phyloP scores from a whole-genome alignment of 2,329 filamentous ascomycete genomes.

The Aphanoascus verrucosus region DNA sequence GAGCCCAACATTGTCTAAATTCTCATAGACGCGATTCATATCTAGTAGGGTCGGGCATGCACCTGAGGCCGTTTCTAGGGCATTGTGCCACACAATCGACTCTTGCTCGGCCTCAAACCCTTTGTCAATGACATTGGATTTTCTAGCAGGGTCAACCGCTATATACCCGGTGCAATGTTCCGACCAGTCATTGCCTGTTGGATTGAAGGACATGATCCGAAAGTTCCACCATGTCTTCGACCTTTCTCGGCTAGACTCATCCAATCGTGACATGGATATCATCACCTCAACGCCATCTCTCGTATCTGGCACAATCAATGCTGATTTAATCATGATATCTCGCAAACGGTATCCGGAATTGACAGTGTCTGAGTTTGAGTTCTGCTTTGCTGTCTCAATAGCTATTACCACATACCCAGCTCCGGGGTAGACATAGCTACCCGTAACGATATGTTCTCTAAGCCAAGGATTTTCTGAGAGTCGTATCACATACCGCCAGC shows the following conservation, averaged over 20 bases:
- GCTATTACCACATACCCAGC: slow-evolving; percentile 14
- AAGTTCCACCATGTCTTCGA: slow-evolving; percentile 24
- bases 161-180: slow-evolving; percentile 29
- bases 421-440: slow-evolving; percentile 11
- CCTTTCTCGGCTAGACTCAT: slow-evolving; percentile 17
- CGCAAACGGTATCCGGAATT: slow-evolving; percentile 14
- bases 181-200: slow-evolving; percentile 24
- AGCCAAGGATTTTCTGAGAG: slow-evolving; percentile 26
- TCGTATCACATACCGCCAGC: slow-evolving; percentile 20
- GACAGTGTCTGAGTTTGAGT: slow-evolving; percentile 11
- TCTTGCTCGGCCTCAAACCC: slow-evolving; percentile 20
- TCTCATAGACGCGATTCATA: slow-evolving; percentile 21
- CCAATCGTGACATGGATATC: slow-evolving; percentile 20
- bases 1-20: slow-evolving; percentile 22
- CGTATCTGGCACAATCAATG: slow-evolving; percentile 23
- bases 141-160: slow-evolving; percentile 16
- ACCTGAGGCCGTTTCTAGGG: slow-evolving; percentile 14
- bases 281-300: slow-evolving; percentile 25
- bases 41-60: slow-evolving; percentile 20
- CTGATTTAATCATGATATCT: slow-evolving; percentile 22
- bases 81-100: slow-evolving; percentile 12
- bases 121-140: slow-evolving; percentile 16
- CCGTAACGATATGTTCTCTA: slow-evolving; percentile 22
- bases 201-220: slow-evolving; percentile 24
- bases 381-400: slow-evolving; percentile 18